These are phyloP conservation scores for Microbotryum scabiosae DNA, from an alignment of 1,284 basidiomycete species.

Conservation along the genomic window DNA sequence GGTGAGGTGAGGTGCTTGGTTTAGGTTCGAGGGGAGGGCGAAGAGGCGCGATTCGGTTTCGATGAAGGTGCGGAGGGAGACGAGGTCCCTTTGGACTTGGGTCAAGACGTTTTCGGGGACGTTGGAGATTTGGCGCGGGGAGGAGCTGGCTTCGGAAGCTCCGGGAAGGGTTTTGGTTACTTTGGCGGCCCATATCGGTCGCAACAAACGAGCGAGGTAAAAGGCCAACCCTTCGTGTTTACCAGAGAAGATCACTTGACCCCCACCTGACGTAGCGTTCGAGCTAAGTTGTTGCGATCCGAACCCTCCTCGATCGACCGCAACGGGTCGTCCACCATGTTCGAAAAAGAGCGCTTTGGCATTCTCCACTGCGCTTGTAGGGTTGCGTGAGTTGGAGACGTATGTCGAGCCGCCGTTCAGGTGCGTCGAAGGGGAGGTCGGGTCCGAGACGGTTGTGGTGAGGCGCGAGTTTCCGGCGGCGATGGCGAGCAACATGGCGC, in stretches of 20 bases:
- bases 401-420: neutral
- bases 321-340: conserved; percentile 68
- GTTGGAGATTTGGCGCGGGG: conserved; percentile 50
- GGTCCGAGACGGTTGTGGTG: conserved; percentile 1
- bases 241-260: conserved; percentile 71
- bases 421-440: neutral
- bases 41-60: conserved; percentile 36
- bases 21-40: conserved; percentile 14
- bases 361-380: conserved; percentile 44
- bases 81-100: conserved; percentile 67
- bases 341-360: conserved; percentile 77
- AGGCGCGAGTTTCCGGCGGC: conserved; percentile 43
- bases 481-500: conserved; percentile 75
- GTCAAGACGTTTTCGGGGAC: conserved; percentile 57
- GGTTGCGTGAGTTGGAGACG: conserved; percentile 43
- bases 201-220: conserved; percentile 73
- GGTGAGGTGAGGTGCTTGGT: conserved; percentile 21
- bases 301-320: conserved; percentile 56
- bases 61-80: conserved; percentile 64
- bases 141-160: conserved; percentile 38
- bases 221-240: conserved; percentile 81
- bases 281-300: neutral
- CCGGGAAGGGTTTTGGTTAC: conserved; percentile 45
- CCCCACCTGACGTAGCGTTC: conserved; percentile 42
- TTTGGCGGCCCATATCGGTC: conserved; percentile 79